Conservation (phyloP, 345 rosid species). For the Brassica rapa region DNA sequence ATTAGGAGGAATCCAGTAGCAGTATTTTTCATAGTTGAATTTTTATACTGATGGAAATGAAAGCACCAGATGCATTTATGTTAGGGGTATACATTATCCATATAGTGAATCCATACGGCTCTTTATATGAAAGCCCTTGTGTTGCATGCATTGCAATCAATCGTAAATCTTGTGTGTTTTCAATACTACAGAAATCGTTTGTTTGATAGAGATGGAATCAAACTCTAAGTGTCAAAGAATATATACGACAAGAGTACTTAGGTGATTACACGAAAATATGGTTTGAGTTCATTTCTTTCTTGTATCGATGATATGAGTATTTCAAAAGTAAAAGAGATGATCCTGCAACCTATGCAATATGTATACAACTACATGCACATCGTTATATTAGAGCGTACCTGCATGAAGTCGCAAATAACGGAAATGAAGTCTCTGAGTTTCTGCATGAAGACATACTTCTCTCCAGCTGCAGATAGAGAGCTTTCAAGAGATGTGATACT, state of each 20-base stretch:
- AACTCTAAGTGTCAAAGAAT: slow-evolving; percentile 14
- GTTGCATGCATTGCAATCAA: not conserved
- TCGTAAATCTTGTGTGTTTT: not conserved
- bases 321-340: not conserved
- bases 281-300: not conserved
- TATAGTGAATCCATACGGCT: not conserved
- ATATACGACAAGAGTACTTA: not conserved
- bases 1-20: slow-evolving; percentile 14
- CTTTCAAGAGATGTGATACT: slow-evolving; percentile 73
- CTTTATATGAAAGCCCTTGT: not conserved
- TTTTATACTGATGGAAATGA: not conserved
- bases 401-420: slow-evolving; percentile 93
- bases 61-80: not conserved
- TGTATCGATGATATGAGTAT: not conserved
- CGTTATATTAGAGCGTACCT: slow-evolving; percentile 66
- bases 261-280: not conserved
- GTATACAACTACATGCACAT: slow-evolving; percentile 24
- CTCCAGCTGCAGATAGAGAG: slow-evolving; percentile 82
- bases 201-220: slow-evolving; percentile 2
- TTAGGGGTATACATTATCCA: not conserved
- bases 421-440: slow-evolving; percentile 95
- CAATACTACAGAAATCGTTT: slow-evolving; percentile 9
- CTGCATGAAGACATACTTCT: slow-evolving; percentile 99
- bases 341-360: slow-evolving; percentile 18
- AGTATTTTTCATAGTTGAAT: not conserved